Evolutionary conservation across 2,329 filamentous ascomycete genomes (phyloP), one percentile per base, ranked within the genome.

Genomic region (Lasiodiplodia theobromae): DNA sequence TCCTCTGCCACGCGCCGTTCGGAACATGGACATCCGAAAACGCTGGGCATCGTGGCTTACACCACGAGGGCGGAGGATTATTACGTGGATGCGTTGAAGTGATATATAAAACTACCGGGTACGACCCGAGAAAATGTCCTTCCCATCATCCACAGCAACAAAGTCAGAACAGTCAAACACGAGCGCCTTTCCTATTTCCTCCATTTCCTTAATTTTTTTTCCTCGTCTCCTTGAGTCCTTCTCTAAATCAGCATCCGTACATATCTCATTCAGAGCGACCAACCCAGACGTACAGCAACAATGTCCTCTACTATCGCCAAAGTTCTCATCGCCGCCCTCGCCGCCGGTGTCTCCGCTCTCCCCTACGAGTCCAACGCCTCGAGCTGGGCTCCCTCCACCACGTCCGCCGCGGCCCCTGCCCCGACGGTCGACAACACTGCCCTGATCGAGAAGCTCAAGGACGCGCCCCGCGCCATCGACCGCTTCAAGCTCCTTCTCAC

Each of bases 401-500:
- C 69, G 25, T 60, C 71, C 28, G 28, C 69, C 28, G 38, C 72
- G 8, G 49, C 63, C 53, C 40, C 71, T 38, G 70, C 72, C 18
- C 64, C 71, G 8, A 69, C 73, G 14, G 67, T 72, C 40, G 73
- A 73, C 68, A 72, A 76, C 63, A 71, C 73, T 23, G 64, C 66
- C 2, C 70, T 79, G 28, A 74, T 79, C 71, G 69, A 70, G 12
- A 72, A 77, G 34, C 75, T 80, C 47, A 71, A 75, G 69, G 74
- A 71, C 2, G 76, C 76, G 2, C 74, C 78, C 14, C 77, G 78
- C 3, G 75, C 78, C 11, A 74, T 81, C 71, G 79, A 81, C 69
- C 76, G 77, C 40, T 80, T 80, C 73, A 77, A 81, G 66, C 71
- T 72, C 14, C 74, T 81, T 49, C 73, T 81, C 11, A 76, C 76